Conservation (phyloP, 108 stramenopile genomes). For the Skeletonema grethae region DNA sequence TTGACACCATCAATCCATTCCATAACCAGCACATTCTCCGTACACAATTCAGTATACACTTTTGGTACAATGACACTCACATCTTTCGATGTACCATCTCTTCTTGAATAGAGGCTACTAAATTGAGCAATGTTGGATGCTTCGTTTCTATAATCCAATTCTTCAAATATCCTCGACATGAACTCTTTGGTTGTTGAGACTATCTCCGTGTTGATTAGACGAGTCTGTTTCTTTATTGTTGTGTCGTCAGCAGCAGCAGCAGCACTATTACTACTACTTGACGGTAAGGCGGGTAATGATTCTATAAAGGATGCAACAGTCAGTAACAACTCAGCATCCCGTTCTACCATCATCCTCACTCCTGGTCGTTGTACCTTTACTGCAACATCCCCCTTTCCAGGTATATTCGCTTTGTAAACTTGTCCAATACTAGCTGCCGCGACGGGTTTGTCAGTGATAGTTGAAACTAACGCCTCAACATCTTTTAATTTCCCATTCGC, state of each 20-base stretch:
- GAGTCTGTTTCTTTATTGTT: slow-evolving; percentile 1
- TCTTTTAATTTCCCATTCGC: slow-evolving; percentile 19
- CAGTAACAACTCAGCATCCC: slow-evolving; percentile 52
- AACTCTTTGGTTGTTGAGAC: slow-evolving; percentile 67
- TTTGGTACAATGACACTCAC: slow-evolving; percentile 60
- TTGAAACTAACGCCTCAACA: slow-evolving; percentile 21
- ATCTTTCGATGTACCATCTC: slow-evolving; percentile 27
- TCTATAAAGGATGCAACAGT: slow-evolving; percentile 53
- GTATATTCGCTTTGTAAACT: slow-evolving; percentile 54
- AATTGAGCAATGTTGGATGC: slow-evolving; percentile 52
- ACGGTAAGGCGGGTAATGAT: slow-evolving; percentile 50
- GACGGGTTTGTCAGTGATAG: slow-evolving; percentile 17
- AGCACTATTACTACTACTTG: not conserved
- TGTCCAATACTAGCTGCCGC: slow-evolving; percentile 54
- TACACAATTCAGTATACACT: slow-evolving; percentile 54
- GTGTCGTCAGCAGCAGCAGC: not conserved
- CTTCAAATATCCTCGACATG: slow-evolving; percentile 74
- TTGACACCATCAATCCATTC: slow-evolving; percentile 70
- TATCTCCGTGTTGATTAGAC: slow-evolving; percentile 59
- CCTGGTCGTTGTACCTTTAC: slow-evolving; percentile 75
- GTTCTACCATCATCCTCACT: slow-evolving; percentile 53
- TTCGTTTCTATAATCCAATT: slow-evolving; percentile 62
- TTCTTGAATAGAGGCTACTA: slow-evolving; percentile 54
- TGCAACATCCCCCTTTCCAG: slow-evolving; percentile 59
- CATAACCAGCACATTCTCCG: slow-evolving; percentile 70